Evolutionary conservation across 306 rosid genomes (phyloP), one percentile per base, ranked within the genome.

Genomic region (Echinosophora koreensis): DNA sequence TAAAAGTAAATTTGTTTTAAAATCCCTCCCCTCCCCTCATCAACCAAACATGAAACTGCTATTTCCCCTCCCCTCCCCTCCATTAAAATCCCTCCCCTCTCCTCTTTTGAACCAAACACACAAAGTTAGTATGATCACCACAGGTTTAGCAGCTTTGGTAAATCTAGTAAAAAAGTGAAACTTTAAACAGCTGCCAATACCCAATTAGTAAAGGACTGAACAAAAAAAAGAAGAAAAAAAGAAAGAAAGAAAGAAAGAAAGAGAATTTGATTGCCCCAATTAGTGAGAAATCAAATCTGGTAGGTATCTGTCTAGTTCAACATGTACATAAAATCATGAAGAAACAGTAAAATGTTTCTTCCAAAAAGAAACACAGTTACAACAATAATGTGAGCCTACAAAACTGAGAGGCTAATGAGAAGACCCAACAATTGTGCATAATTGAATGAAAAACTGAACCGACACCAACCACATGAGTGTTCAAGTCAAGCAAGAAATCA

Each of bases 401-500:
- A 38, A 46, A 46, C 41, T 56, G 8, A 30, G 8, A 30, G 38
- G 32, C 13, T 2, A 1, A 7, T 16, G 14, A n/a, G 6, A 50
- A 51, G 73, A 37, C n/a, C 47, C 14, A 70, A 69, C 4, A 75
- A 75, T 34, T 37, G 38, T 55, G 44, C 52, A 66, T 80, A 14
- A 63, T 41, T 57, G 69, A 70, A 38, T 2, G 2, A 59, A 9
- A 39, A 67, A 72, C 8, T 67, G 63, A 84, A 50, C 16, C 37
- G 73, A 49, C 12, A 78, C 32, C 69, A 71, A 58, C 56, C 68
- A 49, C 14, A 55, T 34, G 84, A 78, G 3, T 71, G 44, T 4
- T 69, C 77, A 34, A 57, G 80, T 79, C 51, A 88, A 52, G 80
- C 17, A 73, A 76, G 75, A 84, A 71, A 86, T 66, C 83, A 84